Conservation (phyloP, 169 alveolate genomes). For the Cryptosporidium ryanae region DNA sequence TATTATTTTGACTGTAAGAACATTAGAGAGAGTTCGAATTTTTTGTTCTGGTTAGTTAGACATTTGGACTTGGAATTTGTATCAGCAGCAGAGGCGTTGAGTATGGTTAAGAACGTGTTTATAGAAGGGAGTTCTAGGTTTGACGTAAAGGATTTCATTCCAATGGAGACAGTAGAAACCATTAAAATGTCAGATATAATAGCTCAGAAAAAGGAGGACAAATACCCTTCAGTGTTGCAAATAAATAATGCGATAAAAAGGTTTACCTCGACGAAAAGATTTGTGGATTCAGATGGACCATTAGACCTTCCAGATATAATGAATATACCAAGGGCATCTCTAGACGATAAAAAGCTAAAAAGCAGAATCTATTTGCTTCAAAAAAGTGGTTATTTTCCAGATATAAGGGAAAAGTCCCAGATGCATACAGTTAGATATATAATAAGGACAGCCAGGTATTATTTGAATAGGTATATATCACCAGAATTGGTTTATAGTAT, state of each 20-base stretch:
- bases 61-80: constrained; percentile 16
- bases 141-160: constrained; percentile 27
- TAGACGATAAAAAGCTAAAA: constrained; percentile 29
- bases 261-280: constrained; percentile 22
- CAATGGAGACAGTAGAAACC: not conserved
- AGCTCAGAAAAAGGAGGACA: constrained; percentile 12
- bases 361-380: constrained; percentile 18
- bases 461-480: constrained; percentile 36
- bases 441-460: constrained; percentile 54
- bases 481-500: constrained; percentile 41
- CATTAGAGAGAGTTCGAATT: constrained; percentile 29
- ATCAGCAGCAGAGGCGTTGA: not conserved
- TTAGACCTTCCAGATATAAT: constrained; percentile 41
- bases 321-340: not conserved
- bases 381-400: constrained; percentile 45
- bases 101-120: constrained; percentile 17
- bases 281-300: constrained; percentile 12
- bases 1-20: constrained; percentile 56
- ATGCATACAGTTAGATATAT: constrained; percentile 39
- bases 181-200: constrained; percentile 29
- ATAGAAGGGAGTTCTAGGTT: constrained; percentile 1
- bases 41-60: constrained; percentile 53
- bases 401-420: constrained; percentile 13
- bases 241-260: constrained; percentile 56
- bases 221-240: constrained; percentile 41